A percentile compares a stretch with the other conserved stretches of the same genome.
Conservation (phyloP, 257 asterid species). For the Solanum paucissectum region DNA sequence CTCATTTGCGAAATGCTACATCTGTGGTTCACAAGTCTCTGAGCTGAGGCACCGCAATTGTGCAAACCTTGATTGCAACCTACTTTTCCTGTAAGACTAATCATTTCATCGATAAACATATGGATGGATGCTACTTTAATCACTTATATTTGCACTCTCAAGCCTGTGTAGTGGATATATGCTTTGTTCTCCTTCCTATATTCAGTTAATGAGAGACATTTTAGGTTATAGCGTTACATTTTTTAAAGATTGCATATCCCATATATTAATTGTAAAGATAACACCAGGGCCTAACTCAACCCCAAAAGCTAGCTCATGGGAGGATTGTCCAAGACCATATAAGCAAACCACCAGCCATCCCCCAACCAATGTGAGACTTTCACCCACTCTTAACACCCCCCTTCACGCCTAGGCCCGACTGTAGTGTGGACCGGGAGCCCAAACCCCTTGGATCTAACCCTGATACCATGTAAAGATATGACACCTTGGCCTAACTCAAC, state of each 20-base stretch:
- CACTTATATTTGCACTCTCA: neutral
- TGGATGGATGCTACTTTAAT: neutral
- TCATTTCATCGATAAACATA: neutral
- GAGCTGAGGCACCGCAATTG: constrained; percentile 89
- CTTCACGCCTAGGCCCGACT: neutral
- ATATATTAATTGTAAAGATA: neutral
- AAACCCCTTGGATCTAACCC: neutral
- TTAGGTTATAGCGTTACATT: neutral
- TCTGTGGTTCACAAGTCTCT: constrained; percentile 52
- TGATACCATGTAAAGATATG: neutral
- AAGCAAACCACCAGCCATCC: neutral
- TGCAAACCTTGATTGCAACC: constrained; percentile 92
- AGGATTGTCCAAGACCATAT: neutral
- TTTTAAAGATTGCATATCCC: neutral
- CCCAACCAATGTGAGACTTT: neutral
- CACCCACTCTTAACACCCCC: neutral
- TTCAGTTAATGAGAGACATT: neutral
- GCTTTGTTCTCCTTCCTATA: neutral
- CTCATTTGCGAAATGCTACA: constrained; percentile 65
- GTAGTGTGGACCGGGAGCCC: neutral
- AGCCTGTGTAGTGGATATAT: neutral
- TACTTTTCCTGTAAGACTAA: constrained; percentile 79
- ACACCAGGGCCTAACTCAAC: neutral
- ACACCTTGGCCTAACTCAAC: neutral
- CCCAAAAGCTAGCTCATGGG: neutral